These are phyloP conservation scores for Eucalyptus victrix DNA, from an alignment of 345 rosid species.

Conservation along the genomic window DNA sequence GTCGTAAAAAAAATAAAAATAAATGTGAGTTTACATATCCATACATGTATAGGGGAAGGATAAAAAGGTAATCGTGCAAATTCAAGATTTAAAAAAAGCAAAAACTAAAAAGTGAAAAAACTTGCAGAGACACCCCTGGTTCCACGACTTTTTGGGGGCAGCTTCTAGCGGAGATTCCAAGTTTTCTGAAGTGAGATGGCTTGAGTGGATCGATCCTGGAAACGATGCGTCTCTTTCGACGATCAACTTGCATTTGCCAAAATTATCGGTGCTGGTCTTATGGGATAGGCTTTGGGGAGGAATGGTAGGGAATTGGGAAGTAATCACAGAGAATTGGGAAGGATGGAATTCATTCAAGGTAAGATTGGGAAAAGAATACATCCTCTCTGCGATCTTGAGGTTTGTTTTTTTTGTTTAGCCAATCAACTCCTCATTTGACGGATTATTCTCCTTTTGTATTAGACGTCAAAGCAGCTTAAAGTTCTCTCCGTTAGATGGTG, in stretches of 20 bases:
- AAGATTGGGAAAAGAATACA: too few relatives aligned
- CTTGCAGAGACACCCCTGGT: too few relatives aligned
- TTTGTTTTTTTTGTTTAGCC: neutral
- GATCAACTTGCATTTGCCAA: neutral
- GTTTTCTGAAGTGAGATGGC: neutral
- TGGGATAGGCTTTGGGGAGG: too few relatives aligned
- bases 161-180: too few relatives aligned
- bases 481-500: rapidly evolving
- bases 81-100: too few relatives aligned
- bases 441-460: neutral
- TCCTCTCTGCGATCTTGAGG: rapidly evolving
- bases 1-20: too few relatives aligned
- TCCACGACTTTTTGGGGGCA: too few relatives aligned
- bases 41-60: neutral
- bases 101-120: neutral
- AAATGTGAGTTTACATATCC: neutral
- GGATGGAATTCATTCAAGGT: rapidly evolving
- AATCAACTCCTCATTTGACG: rapidly evolving
- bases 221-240: neutral
- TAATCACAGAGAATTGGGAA: neutral
- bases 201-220: rapidly evolving
- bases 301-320: too few relatives aligned
- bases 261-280: rapidly evolving
- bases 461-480: neutral
- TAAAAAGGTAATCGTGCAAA: neutral